Evolutionary conservation across 2,329 filamentous ascomycete genomes (phyloP), one percentile per base, ranked within the genome.

Genomic region (Aspergillus pseudotamarii): DNA sequence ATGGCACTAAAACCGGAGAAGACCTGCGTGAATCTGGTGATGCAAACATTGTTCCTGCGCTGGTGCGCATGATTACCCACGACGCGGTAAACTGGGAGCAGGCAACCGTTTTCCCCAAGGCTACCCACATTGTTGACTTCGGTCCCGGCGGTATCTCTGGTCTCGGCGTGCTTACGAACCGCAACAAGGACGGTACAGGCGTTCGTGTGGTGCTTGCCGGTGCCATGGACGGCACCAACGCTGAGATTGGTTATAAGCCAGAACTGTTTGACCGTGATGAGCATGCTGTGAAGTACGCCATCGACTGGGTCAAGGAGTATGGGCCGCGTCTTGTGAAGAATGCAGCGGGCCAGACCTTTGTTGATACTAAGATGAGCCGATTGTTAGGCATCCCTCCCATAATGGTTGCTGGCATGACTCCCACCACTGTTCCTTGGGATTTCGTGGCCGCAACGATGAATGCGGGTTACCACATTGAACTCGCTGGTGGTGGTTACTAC

Each of bases 101-200:
- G 76, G 94, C 95, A 0, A 99, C 95, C 0, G 86, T 91, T 60
- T 98, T 99, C 83, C 89, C 92, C 4, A 86, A 88, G 26, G 95
- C 95, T 23, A 97, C 94, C 4, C 95, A 99, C 77, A 92, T 99
- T 61, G 83, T 99, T 58, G 95, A 99, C 81, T 98, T 99, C 72
- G 95, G 96, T 54, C 95, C 95, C 26, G 95, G 95, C 73, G 96
- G 95, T 66, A 95, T 98, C 68, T 99, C 95, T 28, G 96, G 96
- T 68, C 89, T 99, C 26, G 96, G 95, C 74, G 92, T 96, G 53
- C 84, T 99, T 67, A 99, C 95, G 62, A 98, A 96, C 85, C 92
- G 95, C 72, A 99, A 98, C 86, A 99, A 99, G 84, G 96, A 99
- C 78, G 95, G 95, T 67, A 98, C 93, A 62, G 95, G 95, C 73